These are phyloP conservation scores for Agrocybe pediades DNA, from an alignment of 768 basidiomycete genomes.

Conservation along the genomic window DNA sequence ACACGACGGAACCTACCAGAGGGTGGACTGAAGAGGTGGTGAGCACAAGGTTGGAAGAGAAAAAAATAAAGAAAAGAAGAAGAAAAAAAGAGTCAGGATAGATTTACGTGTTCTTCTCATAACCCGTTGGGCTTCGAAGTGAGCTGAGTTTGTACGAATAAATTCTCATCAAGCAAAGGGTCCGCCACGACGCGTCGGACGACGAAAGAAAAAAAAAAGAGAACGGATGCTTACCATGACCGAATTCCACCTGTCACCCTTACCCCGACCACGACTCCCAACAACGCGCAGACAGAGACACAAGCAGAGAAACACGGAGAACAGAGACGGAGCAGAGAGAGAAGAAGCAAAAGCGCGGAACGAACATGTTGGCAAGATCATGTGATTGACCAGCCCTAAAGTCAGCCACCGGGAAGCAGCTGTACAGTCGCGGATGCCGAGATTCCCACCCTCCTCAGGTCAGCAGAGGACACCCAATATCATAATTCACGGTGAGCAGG, in stretches of 20 bases:
- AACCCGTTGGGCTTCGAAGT: conserved; percentile 55
- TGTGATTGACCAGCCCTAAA: conserved; percentile 36
- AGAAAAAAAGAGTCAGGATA: conserved; percentile 35
- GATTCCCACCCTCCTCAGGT: conserved; percentile 28
- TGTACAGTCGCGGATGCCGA: conserved; percentile 26
- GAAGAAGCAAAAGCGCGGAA: neutral
- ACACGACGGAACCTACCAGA: neutral
- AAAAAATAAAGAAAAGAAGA: neutral
- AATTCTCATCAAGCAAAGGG: conserved; percentile 21
- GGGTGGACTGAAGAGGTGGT: neutral
- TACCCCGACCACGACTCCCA: neutral
- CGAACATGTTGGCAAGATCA: conserved; percentile 16
- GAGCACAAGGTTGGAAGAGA: neutral
- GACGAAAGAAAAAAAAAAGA: neutral
- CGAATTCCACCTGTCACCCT: conserved; percentile 5
- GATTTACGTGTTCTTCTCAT: conserved; percentile 55
- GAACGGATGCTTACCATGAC: neutral
- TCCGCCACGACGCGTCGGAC: neutral
- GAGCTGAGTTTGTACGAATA: conserved; percentile 56
- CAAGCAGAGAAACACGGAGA: neutral
- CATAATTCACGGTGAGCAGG: conserved; percentile 33
- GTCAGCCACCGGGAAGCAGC: conserved; percentile 37
- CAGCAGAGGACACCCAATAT: conserved; percentile 20
- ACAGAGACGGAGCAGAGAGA: neutral
- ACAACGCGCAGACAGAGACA: neutral